Base-by-base conservation (phyloP, 768 basidiomycete species). In the Dendrothele bispora region DNA sequence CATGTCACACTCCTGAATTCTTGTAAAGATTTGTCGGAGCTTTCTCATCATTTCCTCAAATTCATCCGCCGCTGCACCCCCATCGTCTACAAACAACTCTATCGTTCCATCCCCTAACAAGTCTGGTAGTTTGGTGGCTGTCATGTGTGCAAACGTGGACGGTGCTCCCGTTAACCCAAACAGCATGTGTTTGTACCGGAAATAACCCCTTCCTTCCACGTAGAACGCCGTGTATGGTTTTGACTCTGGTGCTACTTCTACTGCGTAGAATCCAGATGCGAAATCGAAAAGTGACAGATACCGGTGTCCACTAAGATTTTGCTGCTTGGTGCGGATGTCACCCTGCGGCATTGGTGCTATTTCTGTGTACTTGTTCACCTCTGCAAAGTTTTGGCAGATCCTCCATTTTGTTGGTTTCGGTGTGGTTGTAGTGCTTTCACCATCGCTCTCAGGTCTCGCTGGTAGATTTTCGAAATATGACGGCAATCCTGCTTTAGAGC, bases 241-340 rank as follows among this genome's bases (percentile, higher is more conserved):
- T 7, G 43, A 44, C 22, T 44, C 43, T 21, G 12, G 7, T n/a
- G 26, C 43, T 29, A 44, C 43, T 28, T 44, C 27, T 12, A 21
- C 18, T 15, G 43, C 43, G 22, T 44, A 44, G 26, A 44, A 44
- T 8, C 43, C 43, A 0, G 59, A 57, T 4, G 69, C 67, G 43
- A 72, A 69, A 53, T 77, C 71, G 18, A 74, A 66, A 0, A 65
- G 49, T 7, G 51, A 59, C 0, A 69, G 36, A 52, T 63, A 77
- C 0, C 62, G 38, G 39, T 76, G 69, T 0, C 73, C 72, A 2
- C 56, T 59, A 0, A 75, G 53, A 0, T 53, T 5, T 32, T 65
- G 59, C 43, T 77, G 72, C 43, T 75, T 77, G 1, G 58, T 57
- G 0, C 55, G 34, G 0, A 78, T 68, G 50, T 65, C 57, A 2